Evolutionary conservation across 306 rosid genomes (phyloP).

Genomic region (Delonix regia): DNA sequence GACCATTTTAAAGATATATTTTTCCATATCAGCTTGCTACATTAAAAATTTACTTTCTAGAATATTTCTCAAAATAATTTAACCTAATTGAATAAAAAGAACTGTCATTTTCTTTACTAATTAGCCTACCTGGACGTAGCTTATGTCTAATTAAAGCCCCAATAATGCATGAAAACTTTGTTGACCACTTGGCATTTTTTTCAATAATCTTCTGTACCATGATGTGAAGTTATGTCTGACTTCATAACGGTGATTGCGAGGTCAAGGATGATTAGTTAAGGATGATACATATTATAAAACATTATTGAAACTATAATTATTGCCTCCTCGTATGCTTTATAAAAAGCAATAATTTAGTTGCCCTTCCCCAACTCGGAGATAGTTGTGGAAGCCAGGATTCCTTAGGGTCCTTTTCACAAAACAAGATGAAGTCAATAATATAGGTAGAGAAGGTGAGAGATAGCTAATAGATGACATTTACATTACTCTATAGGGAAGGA

Average conservation of each 20-base stretch:
- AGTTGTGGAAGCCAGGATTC: constrained; percentile 11
- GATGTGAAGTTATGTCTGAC: constrained; percentile 42
- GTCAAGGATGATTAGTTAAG: constrained; percentile 28
- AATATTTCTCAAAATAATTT: too few relatives aligned
- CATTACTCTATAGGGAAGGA: not conserved
- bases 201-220: not conserved
- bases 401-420: constrained; percentile 32
- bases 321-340: constrained; percentile 11
- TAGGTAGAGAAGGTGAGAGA: constrained; percentile 42
- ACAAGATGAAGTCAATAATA: constrained; percentile 39
- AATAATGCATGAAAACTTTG: constrained; percentile 8
- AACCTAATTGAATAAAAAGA: not conserved
- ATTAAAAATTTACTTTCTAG: not conserved
- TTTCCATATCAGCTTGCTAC: not conserved
- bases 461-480: constrained; percentile 11
- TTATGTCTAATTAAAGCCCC: constrained; percentile 30
- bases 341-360: constrained; percentile 20
- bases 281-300: constrained; percentile 20
- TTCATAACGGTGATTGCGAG: constrained; percentile 4
- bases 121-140: not conserved
- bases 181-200: constrained; percentile 27
- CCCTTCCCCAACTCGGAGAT: not conserved
- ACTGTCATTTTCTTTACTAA: too few relatives aligned
- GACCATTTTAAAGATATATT: not conserved
- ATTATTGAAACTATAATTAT: not conserved